These are phyloP conservation scores for Pseudopyricularia cyperi DNA, from an alignment of 2,329 filamentous ascomycete species.

Conservation along the genomic window DNA sequence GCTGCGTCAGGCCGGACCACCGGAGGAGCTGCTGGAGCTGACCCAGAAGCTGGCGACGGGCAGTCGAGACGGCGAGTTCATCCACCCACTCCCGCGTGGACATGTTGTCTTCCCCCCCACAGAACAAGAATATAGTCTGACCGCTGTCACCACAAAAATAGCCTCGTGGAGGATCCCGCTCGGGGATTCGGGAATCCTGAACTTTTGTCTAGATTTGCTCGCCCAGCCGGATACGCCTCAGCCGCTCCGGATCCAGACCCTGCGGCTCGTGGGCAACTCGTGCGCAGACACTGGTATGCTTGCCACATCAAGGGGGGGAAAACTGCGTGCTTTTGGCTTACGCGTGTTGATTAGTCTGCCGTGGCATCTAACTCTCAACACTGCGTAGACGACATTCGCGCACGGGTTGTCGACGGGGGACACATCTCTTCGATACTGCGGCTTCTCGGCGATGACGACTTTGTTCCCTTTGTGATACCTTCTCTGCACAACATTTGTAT, in stretches of 20 bases:
- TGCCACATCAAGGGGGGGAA: background rate
- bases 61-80: slow-evolving; percentile 39
- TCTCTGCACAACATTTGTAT: slow-evolving; percentile 51
- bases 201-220: slow-evolving; percentile 39
- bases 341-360: background rate
- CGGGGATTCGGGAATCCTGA: slow-evolving; percentile 43
- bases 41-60: slow-evolving; percentile 41
- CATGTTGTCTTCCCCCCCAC: too few species aligned
- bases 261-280: slow-evolving; percentile 48
- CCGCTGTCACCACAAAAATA: too few species aligned
- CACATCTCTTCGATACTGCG: slow-evolving; percentile 33
- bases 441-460: slow-evolving; percentile 30
- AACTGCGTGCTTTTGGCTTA: background rate
- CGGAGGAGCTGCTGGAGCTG: slow-evolving; percentile 26
- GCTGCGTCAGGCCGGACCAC: slow-evolving; percentile 24
- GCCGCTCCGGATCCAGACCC: slow-evolving; percentile 36
- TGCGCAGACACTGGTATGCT: slow-evolving; percentile 43
- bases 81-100: background rate
- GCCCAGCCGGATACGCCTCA: slow-evolving; percentile 22
- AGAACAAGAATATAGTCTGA: too few species aligned
- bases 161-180: slow-evolving; percentile 43
- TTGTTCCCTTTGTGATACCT: slow-evolving; percentile 40
- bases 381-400: slow-evolving; percentile 42
- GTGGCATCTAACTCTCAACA: background rate
- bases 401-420: slow-evolving; percentile 35